Base-by-base conservation (phyloP, 2,329 filamentous ascomycete species). In the Nectriaceae sp. region DNA sequence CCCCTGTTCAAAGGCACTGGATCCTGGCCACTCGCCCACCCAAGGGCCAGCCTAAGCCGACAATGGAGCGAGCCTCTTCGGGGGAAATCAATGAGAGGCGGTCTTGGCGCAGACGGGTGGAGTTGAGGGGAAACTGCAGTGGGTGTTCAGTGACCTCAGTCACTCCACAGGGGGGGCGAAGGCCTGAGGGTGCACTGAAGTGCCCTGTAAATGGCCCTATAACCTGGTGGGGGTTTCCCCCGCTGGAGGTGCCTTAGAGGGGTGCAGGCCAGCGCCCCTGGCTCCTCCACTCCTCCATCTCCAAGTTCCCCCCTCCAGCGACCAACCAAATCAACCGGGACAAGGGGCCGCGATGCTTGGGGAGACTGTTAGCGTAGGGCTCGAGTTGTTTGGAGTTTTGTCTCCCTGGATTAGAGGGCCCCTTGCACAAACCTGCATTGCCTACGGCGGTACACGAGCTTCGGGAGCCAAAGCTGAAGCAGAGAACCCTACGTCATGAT, bases 301-400 rank as follows among this genome's bases (percentile, higher is more conserved):
- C 21, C n/a, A n/a, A n/a, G n/a, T n/a, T n/a, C 16, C 45, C 50
- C 46, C 41, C 26, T 16, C 22, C 21, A 16, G 18, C 10, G 11
- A 22, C 55, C 57, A 58, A 58, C 53, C 53, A 56, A 44, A 54
- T 50, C 19, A 16, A 46, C 41, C 16, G 37, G 21, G 43, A 29
- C 37, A 41, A 47, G 40, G 42, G 44, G 37, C 36, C 43, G 37
- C 31, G 41, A n/a, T 41, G n/a, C n/a, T 8, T 39, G 26, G 26
- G 26, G 26, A 8, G 8, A 15, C 26, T 31, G 26, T 21, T 46
- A 39, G 42, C 44, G 40, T 43, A 40, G 44, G 44, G 24, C 44
- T 31, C 26, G 26, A 8, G 8, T 8, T 31, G 26, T 31, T 31
- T 31, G 26, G 26, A 15, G 26, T 31, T 31, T 15, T 8, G 26